Evolutionary conservation across 1,284 basidiomycete genomes (phyloP), one percentile per base, ranked within the genome.

Genomic region (Irpex rosettiformis): DNA sequence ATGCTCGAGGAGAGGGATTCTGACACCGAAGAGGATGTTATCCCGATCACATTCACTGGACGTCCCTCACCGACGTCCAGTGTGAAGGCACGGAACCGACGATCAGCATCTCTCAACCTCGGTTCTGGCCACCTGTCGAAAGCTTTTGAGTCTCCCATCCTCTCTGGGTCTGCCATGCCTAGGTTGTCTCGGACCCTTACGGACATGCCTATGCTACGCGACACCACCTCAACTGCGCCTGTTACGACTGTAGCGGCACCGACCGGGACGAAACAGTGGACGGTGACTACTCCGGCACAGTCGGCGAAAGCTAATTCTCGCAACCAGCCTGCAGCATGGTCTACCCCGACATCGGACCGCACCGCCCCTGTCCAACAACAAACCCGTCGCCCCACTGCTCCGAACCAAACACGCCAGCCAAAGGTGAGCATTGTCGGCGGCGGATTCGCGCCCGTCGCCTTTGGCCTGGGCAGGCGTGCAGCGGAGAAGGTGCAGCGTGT

Each of bases 401-500:
- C 63, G 25, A 65, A 27, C 70, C 77, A 37, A 69, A 73, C 28
- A 74, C 77, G 85, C 29, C 84, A 86, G 63, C 83, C 86, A 25
- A 80, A 88, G n/a, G 80, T 88, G 61, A 89, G 86, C 64, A 83
- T 90, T 72, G 81, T 85, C 1, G 79, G 48, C 22, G 48, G 78
- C 54, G 80, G 84, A 40, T 75, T 89, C 57, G 84, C 82, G 2
- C 85, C 86, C 33, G 85, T 88, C n/a, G 89, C 88, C 1, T 67
- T 75, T 56, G 75, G 75, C 5, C 70, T 78, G 52, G 76, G 75
- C 18, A 86, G 85, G 64, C 81, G 85, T 61, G 88, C 89, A 2
- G 87, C 88, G 3, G 88, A 90, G 72, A 86, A 82, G 69, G 84
- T 91, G 73, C 84, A 85, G 52, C 80, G 83, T 54, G 83, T 83